Evolutionary conservation across 1,139 yeast species (phyloP).

Genomic region (Kazachstania sp.): DNA sequence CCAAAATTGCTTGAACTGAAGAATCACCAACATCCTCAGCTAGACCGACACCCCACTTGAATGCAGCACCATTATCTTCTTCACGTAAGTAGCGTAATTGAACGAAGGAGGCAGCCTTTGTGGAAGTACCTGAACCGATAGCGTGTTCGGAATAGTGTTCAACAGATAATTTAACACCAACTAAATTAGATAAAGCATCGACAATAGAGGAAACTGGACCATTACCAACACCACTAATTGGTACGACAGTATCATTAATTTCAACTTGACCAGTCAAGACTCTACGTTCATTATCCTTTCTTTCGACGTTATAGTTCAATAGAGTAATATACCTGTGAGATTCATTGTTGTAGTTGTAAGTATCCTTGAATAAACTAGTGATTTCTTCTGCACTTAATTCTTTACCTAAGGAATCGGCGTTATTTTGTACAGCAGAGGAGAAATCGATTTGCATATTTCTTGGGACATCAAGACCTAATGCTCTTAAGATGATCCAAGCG

Average conservation of each 20-base stretch:
- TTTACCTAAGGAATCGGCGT: slow-evolving; percentile 76
- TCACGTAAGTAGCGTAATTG: slow-evolving; percentile 45
- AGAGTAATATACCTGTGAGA: slow-evolving; percentile 31
- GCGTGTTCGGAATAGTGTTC: slow-evolving; percentile 87
- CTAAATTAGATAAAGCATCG: slow-evolving; percentile 58
- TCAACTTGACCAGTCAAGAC: slow-evolving; percentile 42
- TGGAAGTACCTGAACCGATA: slow-evolving; percentile 74
- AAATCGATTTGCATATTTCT: slow-evolving; percentile 86
- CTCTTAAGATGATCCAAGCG: slow-evolving; percentile 88
- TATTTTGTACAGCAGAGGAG: slow-evolving; percentile 71
- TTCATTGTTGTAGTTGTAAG: slow-evolving; percentile 55
- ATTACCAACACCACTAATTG: slow-evolving; percentile 69
- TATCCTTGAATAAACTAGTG: slow-evolving; percentile 60
- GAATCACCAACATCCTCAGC: slow-evolving; percentile 91
- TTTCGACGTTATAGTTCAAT: slow-evolving; percentile 43
- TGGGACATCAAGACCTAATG: slow-evolving; percentile 85
- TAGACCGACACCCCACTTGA: slow-evolving; percentile 91
- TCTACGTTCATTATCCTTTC: slow-evolving; percentile 38
- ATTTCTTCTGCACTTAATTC: slow-evolving; percentile 77
- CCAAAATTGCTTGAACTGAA: slow-evolving; percentile 68
- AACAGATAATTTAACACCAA: slow-evolving; percentile 60
- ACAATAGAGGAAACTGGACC: slow-evolving; percentile 92
- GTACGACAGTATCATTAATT: slow-evolving; percentile 39
- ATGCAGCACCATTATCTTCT: slow-evolving; percentile 37
- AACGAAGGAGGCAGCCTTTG: slow-evolving; percentile 87